Conservation (phyloP, 2,329 filamentous ascomycete genomes). For the Blastomyces gilchristii region DNA sequence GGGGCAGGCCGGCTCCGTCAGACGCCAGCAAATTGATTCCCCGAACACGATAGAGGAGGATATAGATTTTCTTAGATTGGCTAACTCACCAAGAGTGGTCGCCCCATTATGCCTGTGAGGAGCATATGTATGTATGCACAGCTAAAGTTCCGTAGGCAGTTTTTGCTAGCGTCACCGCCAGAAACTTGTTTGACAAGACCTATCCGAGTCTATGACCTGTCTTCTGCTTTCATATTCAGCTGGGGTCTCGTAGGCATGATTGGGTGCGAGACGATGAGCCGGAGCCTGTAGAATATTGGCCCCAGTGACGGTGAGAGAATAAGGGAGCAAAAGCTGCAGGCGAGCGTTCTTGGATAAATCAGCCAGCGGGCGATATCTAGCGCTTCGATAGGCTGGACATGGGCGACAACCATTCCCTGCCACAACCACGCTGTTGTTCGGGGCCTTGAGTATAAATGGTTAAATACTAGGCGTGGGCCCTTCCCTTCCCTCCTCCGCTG, state of each 20-base stretch:
- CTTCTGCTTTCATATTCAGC: neutral
- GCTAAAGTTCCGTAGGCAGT: neutral
- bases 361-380: neutral
- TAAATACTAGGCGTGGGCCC: neutral
- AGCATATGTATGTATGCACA: neutral
- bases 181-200: neutral
- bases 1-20: neutral
- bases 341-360: neutral
- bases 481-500: neutral
- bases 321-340: neutral
- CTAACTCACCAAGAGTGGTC: neutral
- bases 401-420: neutral
- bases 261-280: constrained; percentile 3
- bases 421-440: neutral
- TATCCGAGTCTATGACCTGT: neutral
- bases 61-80: neutral
- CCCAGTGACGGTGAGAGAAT: neutral
- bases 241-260: neutral
- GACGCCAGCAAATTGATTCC: neutral
- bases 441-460: neutral
- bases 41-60: neutral
- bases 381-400: neutral
- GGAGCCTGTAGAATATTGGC: neutral
- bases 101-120: constrained; percentile 5
- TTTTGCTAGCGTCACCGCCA: neutral